Conservation (phyloP, 2,329 filamentous ascomycete species). For the Beauveria pseudobassiana region DNA sequence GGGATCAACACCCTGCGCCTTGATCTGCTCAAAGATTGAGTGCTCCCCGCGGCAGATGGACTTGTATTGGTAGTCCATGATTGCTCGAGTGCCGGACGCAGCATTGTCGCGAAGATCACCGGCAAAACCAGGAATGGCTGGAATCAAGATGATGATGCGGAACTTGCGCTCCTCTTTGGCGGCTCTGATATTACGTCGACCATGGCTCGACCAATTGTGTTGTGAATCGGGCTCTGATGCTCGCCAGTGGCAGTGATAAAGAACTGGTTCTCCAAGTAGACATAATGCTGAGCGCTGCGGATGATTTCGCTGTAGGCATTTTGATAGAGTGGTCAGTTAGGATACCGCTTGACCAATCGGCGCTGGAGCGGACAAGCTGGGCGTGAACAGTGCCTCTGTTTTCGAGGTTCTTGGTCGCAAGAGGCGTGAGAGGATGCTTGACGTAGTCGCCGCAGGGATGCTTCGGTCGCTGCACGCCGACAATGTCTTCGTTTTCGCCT, state of each 20-base stretch:
- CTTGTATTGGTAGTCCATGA: constrained; percentile 99
- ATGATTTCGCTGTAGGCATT: constrained; percentile 84
- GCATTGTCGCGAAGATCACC: constrained; percentile 80
- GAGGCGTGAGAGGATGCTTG: constrained; percentile 65
- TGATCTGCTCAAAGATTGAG: constrained; percentile 78
- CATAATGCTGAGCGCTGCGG: constrained; percentile 77
- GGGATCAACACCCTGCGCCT: constrained; percentile 67
- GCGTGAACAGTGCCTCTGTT: constrained; percentile 68
- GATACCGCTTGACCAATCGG: constrained; percentile 91
- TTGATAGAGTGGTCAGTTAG: constrained; percentile 78
- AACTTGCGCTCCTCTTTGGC: constrained; percentile 81
- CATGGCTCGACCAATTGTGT: constrained; percentile 80
- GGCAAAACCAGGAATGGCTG: constrained; percentile 87
- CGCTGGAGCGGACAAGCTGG: constrained; percentile 82
- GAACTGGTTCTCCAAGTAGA: constrained; percentile 99
- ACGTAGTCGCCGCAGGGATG: constrained; percentile 85
- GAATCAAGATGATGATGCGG: constrained; percentile 81
- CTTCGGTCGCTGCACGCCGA: constrained; percentile 81
- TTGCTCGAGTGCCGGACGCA: constrained; percentile 79
- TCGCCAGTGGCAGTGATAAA: constrained; percentile 93
- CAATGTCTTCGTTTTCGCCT: constrained; percentile 72
- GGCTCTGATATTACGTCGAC: constrained; percentile 81
- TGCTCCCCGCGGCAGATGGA: constrained; percentile 87
- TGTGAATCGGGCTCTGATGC: constrained; percentile 78
- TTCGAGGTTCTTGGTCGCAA: constrained; percentile 57